Percentiles rank a stretch among this genome's conserved stretches.
Conservation (phyloP, 1,284 basidiomycete genomes). For the Cystobasidiaceae sp. region DNA sequence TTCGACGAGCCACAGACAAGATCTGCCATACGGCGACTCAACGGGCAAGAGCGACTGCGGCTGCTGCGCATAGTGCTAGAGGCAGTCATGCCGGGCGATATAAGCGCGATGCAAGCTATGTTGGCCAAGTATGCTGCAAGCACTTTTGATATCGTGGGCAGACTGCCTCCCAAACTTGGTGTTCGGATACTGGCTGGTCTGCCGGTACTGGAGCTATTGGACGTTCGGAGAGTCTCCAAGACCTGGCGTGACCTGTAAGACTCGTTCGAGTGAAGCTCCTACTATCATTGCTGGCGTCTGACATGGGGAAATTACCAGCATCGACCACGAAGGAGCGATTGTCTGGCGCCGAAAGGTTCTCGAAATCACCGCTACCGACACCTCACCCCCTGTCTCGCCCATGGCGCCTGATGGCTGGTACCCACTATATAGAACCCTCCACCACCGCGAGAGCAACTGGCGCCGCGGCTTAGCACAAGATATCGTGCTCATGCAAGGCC, state of each 20-base stretch:
- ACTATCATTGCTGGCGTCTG: too few species aligned
- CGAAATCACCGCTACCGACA: constrained; percentile 66
- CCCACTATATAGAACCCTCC: constrained; percentile 69
- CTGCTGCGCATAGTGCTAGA: not conserved
- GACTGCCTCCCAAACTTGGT: constrained; percentile 62
- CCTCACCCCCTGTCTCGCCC: constrained; percentile 60
- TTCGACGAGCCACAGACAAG: not conserved
- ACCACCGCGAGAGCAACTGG: constrained; percentile 83
- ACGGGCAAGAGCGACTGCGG: not conserved
- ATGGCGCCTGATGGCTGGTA: constrained; percentile 68
- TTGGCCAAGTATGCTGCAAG: constrained; percentile 73
- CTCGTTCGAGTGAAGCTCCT: too few species aligned
- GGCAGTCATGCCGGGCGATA: constrained; percentile 32
- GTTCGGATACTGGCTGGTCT: constrained; percentile 63
- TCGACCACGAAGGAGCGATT: too few species aligned
- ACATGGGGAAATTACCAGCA: too few species aligned
- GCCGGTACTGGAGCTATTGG: constrained; percentile 60
- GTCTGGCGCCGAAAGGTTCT: constrained; percentile 73
- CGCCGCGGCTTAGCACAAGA: constrained; percentile 56
- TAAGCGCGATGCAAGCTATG: constrained; percentile 45
- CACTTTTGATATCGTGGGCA: constrained; percentile 72
- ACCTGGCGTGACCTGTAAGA: constrained; percentile 54
- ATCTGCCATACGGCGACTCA: not conserved
- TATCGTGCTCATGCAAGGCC: constrained; percentile 70
- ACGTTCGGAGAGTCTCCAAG: constrained; percentile 19